phyloP scores from a whole-genome alignment of 2,329 filamentous ascomycete genomes.

The Talaromyces piceae region DNA sequence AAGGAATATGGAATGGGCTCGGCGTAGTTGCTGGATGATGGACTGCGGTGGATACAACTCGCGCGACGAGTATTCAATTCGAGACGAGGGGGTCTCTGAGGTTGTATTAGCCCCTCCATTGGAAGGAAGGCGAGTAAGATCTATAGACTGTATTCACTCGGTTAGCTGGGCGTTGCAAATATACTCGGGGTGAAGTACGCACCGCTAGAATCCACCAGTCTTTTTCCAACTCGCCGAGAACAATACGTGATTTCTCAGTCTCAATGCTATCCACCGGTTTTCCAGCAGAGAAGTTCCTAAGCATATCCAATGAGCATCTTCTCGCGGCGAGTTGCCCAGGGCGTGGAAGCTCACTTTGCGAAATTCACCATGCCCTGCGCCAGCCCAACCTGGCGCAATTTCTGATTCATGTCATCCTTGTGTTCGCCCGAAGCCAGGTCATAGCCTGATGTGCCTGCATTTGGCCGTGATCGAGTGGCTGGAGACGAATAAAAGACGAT shows the following conservation, averaged over 20 bases:
- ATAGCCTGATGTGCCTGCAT: conserved; percentile 6
- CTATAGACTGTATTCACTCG: conserved; percentile 55
- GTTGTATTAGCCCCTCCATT: conserved; percentile 38
- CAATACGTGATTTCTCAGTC: conserved; percentile 77
- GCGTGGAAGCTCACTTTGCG: conserved; percentile 54
- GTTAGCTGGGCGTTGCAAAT: conserved; percentile 2
- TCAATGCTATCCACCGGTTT: conserved; percentile 76
- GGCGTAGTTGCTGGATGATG: conserved; percentile 70
- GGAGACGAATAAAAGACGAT: conserved; percentile 85
- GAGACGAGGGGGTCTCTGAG: conserved; percentile 32
- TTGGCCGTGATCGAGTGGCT: conserved; percentile 21
- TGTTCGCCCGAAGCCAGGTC: conserved; percentile 16
- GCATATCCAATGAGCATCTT: neutral
- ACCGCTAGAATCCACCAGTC: conserved; percentile 96
- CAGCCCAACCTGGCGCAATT: conserved; percentile 83
- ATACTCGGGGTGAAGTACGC: conserved; percentile 31
- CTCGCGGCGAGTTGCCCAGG: neutral
- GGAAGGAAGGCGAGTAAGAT: conserved; percentile 66
- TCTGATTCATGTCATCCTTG: conserved; percentile 71
- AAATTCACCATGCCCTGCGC: conserved; percentile 97
- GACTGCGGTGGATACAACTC: conserved; percentile 79
- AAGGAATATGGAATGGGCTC: conserved; percentile 76
- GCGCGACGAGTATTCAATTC: conserved; percentile 74
- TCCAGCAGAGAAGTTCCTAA: conserved; percentile 71
- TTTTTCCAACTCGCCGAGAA: conserved; percentile 77